Evolutionary conservation across 208 protist genomes (phyloP), one percentile per base, ranked within the genome.

Genomic region (Leishmania guyanensis): DNA sequence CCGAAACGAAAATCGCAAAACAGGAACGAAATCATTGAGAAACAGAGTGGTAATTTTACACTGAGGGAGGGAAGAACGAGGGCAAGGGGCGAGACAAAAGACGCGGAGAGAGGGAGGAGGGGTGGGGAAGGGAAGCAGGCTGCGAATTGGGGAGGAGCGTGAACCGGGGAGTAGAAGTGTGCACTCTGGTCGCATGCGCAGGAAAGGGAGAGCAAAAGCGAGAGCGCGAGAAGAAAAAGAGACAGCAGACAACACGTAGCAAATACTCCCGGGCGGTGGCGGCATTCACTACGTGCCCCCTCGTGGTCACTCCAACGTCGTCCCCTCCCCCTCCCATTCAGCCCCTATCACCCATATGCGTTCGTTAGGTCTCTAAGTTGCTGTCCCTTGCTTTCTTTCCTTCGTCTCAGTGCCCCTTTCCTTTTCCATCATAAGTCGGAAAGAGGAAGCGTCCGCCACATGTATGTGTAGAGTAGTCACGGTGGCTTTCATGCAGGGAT

Each of bases 11-110:
- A n/a, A 33, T 9, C 22, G 43, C 43, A 66, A 39, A 39, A 66
- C 29, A 66, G 36, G 10, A 77, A 72, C 36, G 26, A 77, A 62
- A 81, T 1, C 69, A 66, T 26, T 71, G 62, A 80, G 14, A 36
- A 75, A 75, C 26, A 73, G 36, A 73, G 26, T 48, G 1, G 33
- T 46, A 22, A 26, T 22, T 65, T 17, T 75, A 51, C 26, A 56
- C 26, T 72, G 51, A 58, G 66, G 66, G 48, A 58, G 33, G 50
- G 4, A 73, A 53, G 46, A 48, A 51, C 68, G 36, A 16, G 62
- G 22, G 6, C 62, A 66, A 14, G 62, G 3, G 43, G 20, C 29
- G 5, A 33, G 10, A 66, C 29, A 66, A 29, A 66, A 39, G 62
- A 66, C 36, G 29, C 62, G 62, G 62, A 33, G 62, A 58, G 12